Evolutionary conservation across 2,329 filamentous ascomycete genomes (phyloP).

Genomic region (Alternaria alternata): DNA sequence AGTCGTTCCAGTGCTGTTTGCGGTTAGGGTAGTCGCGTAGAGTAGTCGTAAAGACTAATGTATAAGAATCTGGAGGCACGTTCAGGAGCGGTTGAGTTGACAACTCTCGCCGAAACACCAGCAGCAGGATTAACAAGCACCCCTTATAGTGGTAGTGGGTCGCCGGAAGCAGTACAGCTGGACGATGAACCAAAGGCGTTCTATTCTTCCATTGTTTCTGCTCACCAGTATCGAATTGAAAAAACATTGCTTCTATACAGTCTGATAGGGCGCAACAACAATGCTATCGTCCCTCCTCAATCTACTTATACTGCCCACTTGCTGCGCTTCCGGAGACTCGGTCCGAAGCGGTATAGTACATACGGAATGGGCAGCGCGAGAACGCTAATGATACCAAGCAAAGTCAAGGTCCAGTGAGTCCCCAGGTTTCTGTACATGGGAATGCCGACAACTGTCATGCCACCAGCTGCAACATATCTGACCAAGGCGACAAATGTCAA

Average conservation of each 20-base stretch:
- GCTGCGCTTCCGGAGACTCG: background rate
- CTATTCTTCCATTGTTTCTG: no score
- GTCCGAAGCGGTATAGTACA: constrained; percentile 48
- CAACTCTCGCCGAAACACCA: background rate
- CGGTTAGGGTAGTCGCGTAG: no score
- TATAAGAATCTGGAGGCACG: background rate
- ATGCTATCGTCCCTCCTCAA: no score
- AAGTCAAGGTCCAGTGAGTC: constrained; percentile 44
- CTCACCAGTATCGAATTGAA: no score
- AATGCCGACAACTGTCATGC: constrained; percentile 51
- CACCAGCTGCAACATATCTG: constrained; percentile 53
- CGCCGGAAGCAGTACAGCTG: background rate
- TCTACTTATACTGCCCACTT: background rate
- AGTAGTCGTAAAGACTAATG: no score
- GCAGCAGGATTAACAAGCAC: no score
- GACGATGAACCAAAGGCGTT: background rate
- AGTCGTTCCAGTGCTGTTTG: no score
- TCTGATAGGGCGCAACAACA: no score
- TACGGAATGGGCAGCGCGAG: constrained; percentile 53
- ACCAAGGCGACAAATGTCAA: constrained; percentile 54
- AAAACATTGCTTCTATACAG: background rate
- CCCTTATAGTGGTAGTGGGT: no score
- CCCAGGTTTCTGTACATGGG: constrained; percentile 53
- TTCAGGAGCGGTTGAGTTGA: background rate
- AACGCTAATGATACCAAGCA: constrained; percentile 43